Evolutionary conservation across 192 early-diverging fungal species (phyloP), one percentile per base, ranked within the genome.

Genomic region (Coemansia sp.): DNA sequence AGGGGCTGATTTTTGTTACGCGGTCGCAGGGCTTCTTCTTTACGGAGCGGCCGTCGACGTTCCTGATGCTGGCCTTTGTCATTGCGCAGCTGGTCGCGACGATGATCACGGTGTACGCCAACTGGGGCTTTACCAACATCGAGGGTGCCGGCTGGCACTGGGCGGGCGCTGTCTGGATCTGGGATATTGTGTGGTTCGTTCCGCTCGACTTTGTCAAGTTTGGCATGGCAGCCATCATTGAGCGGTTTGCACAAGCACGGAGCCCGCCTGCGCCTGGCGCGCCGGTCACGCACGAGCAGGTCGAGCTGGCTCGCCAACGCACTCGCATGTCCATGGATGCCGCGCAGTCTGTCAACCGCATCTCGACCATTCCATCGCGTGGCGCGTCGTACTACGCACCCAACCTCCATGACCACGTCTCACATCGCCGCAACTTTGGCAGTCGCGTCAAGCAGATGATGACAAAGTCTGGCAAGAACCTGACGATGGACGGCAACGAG

Each of bases 51-150:
- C 89, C 89, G 40, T 89, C 88, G 41, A 36, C 82, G 27, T 85
- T 87, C 74, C 80, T 91, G 67, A 76, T 76, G 57, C 68, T 50
- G 24, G 87, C 89, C 53, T 88, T 91, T 67, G 70, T 88, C 50
- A 48, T 86, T 68, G 87, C 89, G 35, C 89, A 91, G 82, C 27
- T 89, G 18, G 74, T 87, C 19, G 87, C 89, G 27, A 88, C 86
- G 37, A 85, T 93, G 44, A 95, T 95, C 74, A 84, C 91, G 27
- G 86, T 90, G 52, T 91, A 87, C 67, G 93, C 88, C 59, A 83
- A 87, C 86, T 90, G 88, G 88, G 82, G 84, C 21, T 90, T 90
- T 82, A 88, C 88, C 32, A 58, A 85, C 39, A 90, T 90, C 53
- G n/a, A 67, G 24, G 85, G 86, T 29, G 84, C 87, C 58, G 88